These are phyloP conservation scores for Phialophora tarda DNA, from an alignment of 2,329 filamentous ascomycete genomes.

Conservation along the genomic window DNA sequence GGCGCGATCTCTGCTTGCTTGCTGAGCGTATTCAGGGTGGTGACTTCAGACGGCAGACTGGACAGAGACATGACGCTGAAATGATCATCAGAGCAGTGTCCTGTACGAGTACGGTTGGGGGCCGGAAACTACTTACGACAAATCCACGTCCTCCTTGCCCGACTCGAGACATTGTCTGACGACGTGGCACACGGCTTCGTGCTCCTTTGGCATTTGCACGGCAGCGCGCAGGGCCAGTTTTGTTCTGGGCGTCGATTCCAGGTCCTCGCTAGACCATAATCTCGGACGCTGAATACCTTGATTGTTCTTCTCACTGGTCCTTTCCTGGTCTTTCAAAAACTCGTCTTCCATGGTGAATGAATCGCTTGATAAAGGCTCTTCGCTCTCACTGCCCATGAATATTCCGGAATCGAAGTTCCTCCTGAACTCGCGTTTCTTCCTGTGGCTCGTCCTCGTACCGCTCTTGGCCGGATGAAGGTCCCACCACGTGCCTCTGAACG, in stretches of 20 bases:
- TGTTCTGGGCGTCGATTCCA: slow-evolving; percentile 16
- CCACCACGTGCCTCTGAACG: slow-evolving; percentile 38
- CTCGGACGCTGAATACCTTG: not conserved
- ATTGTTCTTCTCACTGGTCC: slow-evolving; percentile 19
- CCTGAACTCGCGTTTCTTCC: slow-evolving; percentile 51
- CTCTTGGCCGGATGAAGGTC: slow-evolving; percentile 28
- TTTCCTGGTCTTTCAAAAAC: slow-evolving; percentile 40
- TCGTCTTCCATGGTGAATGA: slow-evolving; percentile 49
- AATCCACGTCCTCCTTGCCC: slow-evolving; percentile 52
- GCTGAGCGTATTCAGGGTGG: slow-evolving; percentile 30
- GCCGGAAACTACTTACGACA: slow-evolving; percentile 47
- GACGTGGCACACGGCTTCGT: slow-evolving; percentile 46
- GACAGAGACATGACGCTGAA: slow-evolving; percentile 27
- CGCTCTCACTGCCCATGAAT: slow-evolving; percentile 55
- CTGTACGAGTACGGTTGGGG: not conserved
- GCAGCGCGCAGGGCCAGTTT: slow-evolving; percentile 8
- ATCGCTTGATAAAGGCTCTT: slow-evolving; percentile 46
- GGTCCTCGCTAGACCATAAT: not conserved
- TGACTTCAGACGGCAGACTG: slow-evolving; percentile 30
- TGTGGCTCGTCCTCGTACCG: slow-evolving; percentile 41
- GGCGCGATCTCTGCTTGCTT: slow-evolving; percentile 37
- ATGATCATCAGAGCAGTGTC: slow-evolving; percentile 1
- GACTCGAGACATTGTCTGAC: slow-evolving; percentile 52
- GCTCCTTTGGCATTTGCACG: slow-evolving; percentile 36
- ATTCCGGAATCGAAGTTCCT: slow-evolving; percentile 54